Conservation (phyloP, 2,329 filamentous ascomycete species). For the Claviceps arundinis region DNA sequence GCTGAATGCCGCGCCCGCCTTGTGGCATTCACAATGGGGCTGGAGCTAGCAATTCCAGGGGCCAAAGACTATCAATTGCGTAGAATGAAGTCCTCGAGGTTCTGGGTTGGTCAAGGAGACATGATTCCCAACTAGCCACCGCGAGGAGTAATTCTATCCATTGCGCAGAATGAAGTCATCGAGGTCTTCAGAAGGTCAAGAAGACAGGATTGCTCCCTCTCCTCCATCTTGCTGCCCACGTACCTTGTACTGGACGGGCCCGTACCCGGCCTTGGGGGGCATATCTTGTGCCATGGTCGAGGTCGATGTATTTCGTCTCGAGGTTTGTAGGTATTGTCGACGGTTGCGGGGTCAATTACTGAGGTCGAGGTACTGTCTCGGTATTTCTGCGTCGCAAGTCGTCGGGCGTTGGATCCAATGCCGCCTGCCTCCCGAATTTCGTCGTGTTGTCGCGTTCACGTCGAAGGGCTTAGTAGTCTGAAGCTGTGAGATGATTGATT, state of each 20-base stretch:
- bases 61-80: neutral
- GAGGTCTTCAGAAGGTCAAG: too few relatives aligned
- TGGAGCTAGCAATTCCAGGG: neutral
- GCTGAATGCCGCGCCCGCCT: too few relatives aligned
- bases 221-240: slow-evolving; percentile 15
- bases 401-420: neutral
- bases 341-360: neutral
- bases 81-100: neutral
- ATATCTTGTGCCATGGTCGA: slow-evolving; percentile 89
- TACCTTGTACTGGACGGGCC: slow-evolving; percentile 93
- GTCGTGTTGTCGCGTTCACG: neutral
- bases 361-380: neutral
- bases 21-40: too few relatives aligned
- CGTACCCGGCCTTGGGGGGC: slow-evolving; percentile 89
- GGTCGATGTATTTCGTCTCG: slow-evolving; percentile 23
- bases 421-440: slow-evolving; percentile 1
- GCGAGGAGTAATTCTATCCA: neutral
- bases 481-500: slow-evolving; percentile 2
- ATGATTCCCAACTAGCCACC: too few relatives aligned
- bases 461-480: neutral
- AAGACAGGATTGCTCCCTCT: neutral
- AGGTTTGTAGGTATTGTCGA: neutral
- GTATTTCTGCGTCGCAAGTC: neutral
- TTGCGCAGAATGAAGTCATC: neutral
- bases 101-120: too few relatives aligned